Conservation (phyloP, 2,329 filamentous ascomycete species). For the Clarireedia paspali region DNA sequence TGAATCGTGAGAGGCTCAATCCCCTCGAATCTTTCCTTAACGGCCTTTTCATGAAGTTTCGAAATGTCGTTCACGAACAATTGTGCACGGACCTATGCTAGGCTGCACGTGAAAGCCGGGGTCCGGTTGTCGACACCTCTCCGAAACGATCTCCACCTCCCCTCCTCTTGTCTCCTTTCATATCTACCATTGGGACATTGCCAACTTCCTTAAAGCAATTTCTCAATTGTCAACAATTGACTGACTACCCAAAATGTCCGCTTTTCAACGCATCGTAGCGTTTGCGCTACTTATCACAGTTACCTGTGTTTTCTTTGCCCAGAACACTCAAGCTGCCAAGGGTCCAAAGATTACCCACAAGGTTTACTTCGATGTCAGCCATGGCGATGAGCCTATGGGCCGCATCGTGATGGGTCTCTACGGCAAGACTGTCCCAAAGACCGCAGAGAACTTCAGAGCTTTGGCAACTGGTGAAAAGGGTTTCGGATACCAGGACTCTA, state of each 20-base stretch:
- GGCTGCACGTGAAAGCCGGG: constrained; percentile 17
- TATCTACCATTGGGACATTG: not conserved
- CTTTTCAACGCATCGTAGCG: constrained; percentile 61
- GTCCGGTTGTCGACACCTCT: constrained; percentile 25
- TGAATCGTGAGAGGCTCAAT: not conserved
- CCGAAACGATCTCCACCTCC: constrained; percentile 16
- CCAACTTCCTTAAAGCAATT: not conserved
- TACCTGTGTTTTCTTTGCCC: constrained; percentile 66
- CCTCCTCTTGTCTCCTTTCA: not conserved
- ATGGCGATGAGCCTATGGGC: constrained; percentile 67
- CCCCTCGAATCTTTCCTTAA: not conserved
- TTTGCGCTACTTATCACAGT: constrained; percentile 71
- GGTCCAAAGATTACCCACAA: constrained; percentile 95
- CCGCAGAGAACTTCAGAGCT: constrained; percentile 65
- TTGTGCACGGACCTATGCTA: constrained; percentile 12
- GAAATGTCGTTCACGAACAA: constrained; percentile 6
- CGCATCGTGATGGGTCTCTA: constrained; percentile 77
- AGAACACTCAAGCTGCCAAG: constrained; percentile 66
- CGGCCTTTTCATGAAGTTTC: constrained; percentile 8
- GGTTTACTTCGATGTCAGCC: constrained; percentile 80
- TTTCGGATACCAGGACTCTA: constrained; percentile 73
- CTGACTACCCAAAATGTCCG: constrained; percentile 56
- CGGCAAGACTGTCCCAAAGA: constrained; percentile 79
- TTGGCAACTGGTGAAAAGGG: constrained; percentile 81
- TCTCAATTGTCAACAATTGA: constrained; percentile 15